Percentiles rank a stretch among this genome's conserved stretches.
Conservation (phyloP, 179 eudicot genomes). For the Heliamphora pulchella region DNA sequence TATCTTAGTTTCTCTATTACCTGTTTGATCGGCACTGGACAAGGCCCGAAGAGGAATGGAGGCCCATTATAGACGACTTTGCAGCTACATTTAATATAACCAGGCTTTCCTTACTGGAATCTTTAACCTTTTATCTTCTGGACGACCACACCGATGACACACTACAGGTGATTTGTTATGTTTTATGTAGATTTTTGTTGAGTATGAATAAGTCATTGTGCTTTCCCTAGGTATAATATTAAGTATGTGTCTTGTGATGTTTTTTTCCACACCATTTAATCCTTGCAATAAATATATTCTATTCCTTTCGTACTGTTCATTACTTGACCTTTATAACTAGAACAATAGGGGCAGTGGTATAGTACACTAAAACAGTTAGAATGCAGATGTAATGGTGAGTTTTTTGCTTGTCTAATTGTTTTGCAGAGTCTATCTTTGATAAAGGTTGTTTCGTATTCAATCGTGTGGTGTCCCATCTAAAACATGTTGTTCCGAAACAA, state of each 20-base stretch:
- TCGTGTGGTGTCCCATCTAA: too few species aligned
- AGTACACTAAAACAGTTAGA: neutral
- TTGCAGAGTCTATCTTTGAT: neutral
- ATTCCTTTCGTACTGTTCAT: neutral
- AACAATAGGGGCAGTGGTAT: neutral
- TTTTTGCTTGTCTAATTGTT: neutral
- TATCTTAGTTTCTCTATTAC: constrained; percentile 67
- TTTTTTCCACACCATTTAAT: neutral
- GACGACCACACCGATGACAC: constrained; percentile 82
- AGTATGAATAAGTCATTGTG: neutral
- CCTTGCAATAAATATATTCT: too few species aligned
- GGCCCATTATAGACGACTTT: constrained; percentile 71
- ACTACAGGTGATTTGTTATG: constrained; percentile 48
- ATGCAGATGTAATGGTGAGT: neutral
- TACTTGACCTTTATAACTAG: neutral
- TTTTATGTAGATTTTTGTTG: neutral
- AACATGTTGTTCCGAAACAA: too few species aligned
- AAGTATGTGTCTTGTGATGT: neutral
- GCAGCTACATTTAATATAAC: constrained; percentile 71
- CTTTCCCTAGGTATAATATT: neutral
- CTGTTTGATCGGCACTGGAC: constrained; percentile 88
- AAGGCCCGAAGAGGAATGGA: constrained; percentile 62
- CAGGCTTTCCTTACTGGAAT: constrained; percentile 77
- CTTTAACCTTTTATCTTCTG: constrained; percentile 75
- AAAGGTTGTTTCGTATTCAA: neutral